These are phyloP conservation scores for Mentha longifolia DNA, from an alignment of 257 asterid genomes.

Conservation along the genomic window DNA sequence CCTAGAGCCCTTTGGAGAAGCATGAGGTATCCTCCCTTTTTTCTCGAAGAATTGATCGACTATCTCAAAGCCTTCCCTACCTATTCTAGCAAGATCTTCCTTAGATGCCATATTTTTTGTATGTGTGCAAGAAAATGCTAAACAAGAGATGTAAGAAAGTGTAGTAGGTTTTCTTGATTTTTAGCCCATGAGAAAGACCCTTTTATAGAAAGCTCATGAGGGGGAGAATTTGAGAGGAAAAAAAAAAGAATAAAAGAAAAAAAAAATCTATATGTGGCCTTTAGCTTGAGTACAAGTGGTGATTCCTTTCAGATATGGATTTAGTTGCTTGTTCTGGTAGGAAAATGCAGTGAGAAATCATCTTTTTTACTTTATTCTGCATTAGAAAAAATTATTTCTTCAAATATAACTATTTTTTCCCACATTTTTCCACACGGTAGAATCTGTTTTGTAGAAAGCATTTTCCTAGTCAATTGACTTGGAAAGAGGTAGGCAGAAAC, in stretches of 20 bases:
- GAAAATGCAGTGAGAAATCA: neutral
- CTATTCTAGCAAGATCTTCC: slow-evolving; percentile 45
- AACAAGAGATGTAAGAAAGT: slow-evolving; percentile 6
- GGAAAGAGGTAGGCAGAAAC: slow-evolving; percentile 7
- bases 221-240: neutral
- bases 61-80: slow-evolving; percentile 46
- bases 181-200: slow-evolving; percentile 8
- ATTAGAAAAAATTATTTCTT: neutral
- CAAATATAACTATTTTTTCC: neutral
- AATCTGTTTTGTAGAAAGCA: slow-evolving; percentile 9
- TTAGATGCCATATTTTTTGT: slow-evolving; percentile 49
- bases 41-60: slow-evolving; percentile 32
- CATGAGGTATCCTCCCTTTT: slow-evolving; percentile 25
- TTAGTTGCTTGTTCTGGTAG: neutral
- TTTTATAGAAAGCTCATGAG: slow-evolving; percentile 31
- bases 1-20: slow-evolving; percentile 1
- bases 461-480: slow-evolving; percentile 26
- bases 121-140: slow-evolving; percentile 8
- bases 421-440: neutral
- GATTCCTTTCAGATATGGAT: slow-evolving; percentile 45
- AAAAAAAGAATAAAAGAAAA: neutral
- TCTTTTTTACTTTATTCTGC: neutral
- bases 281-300: slow-evolving; percentile 27
- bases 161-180: slow-evolving; percentile 22
- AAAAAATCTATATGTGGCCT: slow-evolving; percentile 23